phyloP scores from a whole-genome alignment of 257 asterid genomes.

The Nicotiana obtusifolia region DNA sequence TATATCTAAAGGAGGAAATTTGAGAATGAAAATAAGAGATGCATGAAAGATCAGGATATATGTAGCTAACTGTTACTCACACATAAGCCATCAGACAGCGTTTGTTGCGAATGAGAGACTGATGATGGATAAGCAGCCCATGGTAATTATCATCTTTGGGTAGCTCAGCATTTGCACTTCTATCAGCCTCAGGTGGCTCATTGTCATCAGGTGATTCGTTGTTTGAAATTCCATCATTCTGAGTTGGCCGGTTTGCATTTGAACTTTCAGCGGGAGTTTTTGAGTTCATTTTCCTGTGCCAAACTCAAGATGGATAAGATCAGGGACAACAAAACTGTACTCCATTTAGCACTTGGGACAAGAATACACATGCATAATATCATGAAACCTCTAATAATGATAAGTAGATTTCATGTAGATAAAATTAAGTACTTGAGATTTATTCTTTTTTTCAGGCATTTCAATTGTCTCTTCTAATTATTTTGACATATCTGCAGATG shows the following conservation, averaged over 20 bases:
- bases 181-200: background rate
- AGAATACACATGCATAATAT: background rate
- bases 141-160: constrained; percentile 49
- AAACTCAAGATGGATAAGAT: constrained; percentile 3
- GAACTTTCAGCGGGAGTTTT: constrained; percentile 4
- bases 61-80: constrained; percentile 35
- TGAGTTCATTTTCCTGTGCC: constrained; percentile 8
- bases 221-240: background rate
- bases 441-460: background rate
- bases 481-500: background rate
- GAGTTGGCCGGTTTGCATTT: constrained; percentile 5
- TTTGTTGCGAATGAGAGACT: constrained; percentile 76
- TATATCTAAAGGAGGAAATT: constrained; percentile 36
- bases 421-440: background rate
- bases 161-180: constrained; percentile 9
- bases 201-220: constrained; percentile 12
- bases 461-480: background rate
- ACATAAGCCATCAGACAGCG: constrained; percentile 92
- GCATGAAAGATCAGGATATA: background rate
- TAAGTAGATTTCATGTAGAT: background rate
- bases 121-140: constrained; percentile 89
- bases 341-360: background rate
- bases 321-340: background rate
- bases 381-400: background rate
- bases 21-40: background rate